Base-by-base conservation (phyloP, 257 asterid genomes). In the Gardenia jasminoides region DNA sequence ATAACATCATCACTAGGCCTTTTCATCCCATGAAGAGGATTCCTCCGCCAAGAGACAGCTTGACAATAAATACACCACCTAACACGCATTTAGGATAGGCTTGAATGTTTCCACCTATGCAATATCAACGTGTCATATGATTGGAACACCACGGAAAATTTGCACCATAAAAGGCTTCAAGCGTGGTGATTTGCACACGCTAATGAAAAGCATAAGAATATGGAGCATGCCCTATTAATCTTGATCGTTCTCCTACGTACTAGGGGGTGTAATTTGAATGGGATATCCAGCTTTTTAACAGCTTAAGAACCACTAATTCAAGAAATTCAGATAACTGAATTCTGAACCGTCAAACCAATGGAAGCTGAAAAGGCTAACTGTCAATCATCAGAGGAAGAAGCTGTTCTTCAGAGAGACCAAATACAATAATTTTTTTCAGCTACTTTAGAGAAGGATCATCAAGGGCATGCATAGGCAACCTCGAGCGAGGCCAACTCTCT, bases 221-320 rank as follows among this genome's bases (percentile, higher is more conserved):
- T 52, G 76, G 20, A 74, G 82, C 74, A 28, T 3, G 36, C 77
- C 74, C 81, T 69, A 50, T 44, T 81, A 81, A 71, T 72, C 81
- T 75, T 71, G 78, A 73, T 59, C 69, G 82, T 54, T 61, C 48
- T 82, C 76, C 70, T 62, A 76, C 74, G 10, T 20, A 52, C 68
- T 65, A 62, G 67, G 72, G 73, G 78, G 70, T 82, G 73, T 78
- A 79, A 74, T 61, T 73, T 81, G 76, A 75, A 81, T 76, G 72
- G 80, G 66, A 71, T 33, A 33, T 44, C 73, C 43, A 47, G 56
- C 73, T 62, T 62, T 72, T 80, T 80, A 78, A 78, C 64, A 72
- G 83, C 85, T 80, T 85, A 83, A 56, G 81, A 77, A 75, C 84
- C 78, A 78, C 84, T 72, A 75, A 54, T 73, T 75, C 84, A 72